These are phyloP conservation scores for Tillandsia fasciculata DNA, from an alignment of 176 grass and related monocot genomes.

Conservation along the genomic window DNA sequence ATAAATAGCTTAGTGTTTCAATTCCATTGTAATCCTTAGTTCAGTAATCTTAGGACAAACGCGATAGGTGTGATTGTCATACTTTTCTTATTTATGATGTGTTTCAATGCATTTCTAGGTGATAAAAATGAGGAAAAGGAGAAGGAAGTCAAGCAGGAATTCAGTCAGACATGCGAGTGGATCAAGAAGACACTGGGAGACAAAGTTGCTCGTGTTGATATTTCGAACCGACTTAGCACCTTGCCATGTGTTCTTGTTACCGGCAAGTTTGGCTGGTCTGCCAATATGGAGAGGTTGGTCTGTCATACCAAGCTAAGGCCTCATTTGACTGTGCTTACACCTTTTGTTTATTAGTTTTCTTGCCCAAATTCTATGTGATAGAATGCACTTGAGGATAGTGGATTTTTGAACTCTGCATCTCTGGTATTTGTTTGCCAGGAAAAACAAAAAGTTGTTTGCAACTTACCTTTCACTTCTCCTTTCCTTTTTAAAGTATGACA, in stretches of 20 bases:
- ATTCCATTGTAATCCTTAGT: no score
- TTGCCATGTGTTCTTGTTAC: slow-evolving; percentile 91
- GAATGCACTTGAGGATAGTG: not conserved
- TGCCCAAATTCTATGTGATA: not conserved
- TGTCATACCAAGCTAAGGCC: not conserved
- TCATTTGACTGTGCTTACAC: not conserved
- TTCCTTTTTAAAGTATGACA: no score
- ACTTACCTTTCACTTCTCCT: no score
- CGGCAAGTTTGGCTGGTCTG: slow-evolving; percentile 98
- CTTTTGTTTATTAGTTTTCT: not conserved
- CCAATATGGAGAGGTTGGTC: slow-evolving; percentile 88
- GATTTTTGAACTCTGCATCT: no score
- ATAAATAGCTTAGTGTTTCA: no score
- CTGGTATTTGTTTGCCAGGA: no score
- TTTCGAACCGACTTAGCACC: slow-evolving; percentile 78
- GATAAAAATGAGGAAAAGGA: slow-evolving; percentile 86
- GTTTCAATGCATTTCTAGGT: slow-evolving; percentile 34
- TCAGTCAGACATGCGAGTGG: slow-evolving; percentile 82
- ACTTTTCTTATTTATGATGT: slow-evolving; percentile 21
- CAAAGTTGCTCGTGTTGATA: slow-evolving; percentile 81
- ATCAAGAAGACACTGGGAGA: slow-evolving; percentile 87
- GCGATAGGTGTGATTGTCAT: not conserved
- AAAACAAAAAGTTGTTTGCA: no score
- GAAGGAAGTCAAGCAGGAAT: slow-evolving; percentile 89
- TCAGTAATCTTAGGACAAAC: slow-evolving; percentile 3